These are phyloP conservation scores for Raphidocelis subcapitata DNA, from an alignment of 139 green algal species.

Conservation along the genomic window DNA sequence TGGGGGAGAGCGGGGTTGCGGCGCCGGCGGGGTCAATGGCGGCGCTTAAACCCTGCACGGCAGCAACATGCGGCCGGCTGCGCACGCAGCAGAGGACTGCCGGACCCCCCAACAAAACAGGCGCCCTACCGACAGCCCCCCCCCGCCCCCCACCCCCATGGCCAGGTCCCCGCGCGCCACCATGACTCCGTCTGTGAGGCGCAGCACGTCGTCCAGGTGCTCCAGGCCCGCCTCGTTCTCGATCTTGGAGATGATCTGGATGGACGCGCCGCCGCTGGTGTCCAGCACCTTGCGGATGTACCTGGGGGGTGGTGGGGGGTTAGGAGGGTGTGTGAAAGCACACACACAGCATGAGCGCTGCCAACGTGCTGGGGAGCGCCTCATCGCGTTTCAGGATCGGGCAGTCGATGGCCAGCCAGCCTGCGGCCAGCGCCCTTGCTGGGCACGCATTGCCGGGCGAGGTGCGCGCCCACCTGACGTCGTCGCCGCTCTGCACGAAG, in stretches of 20 bases:
- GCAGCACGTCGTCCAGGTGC: constrained; percentile 59
- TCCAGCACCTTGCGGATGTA: constrained; percentile 64
- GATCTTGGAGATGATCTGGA: constrained; percentile 84
- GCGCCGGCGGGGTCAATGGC: too few relatives aligned
- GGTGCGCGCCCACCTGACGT: constrained; percentile 56
- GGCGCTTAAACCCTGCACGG: too few relatives aligned
- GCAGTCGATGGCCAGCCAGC: too few relatives aligned
- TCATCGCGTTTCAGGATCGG: too few relatives aligned
- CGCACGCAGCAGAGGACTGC: too few relatives aligned
- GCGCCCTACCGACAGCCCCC: too few relatives aligned
- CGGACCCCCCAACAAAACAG: too few relatives aligned
- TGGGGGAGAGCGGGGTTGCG: not conserved
- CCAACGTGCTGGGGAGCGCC: too few relatives aligned
- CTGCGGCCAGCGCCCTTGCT: too few relatives aligned
- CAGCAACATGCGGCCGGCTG: too few relatives aligned
- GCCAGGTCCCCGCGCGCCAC: constrained; percentile 75
- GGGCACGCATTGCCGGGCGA: too few relatives aligned
- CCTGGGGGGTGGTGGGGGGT: not conserved
- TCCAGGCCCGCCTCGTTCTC: constrained; percentile 67
- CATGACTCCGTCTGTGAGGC: constrained; percentile 75
- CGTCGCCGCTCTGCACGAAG: constrained; percentile 51
- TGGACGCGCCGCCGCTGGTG: constrained; percentile 38
- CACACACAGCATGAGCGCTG: constrained; percentile 29
- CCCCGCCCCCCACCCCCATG: constrained; percentile 55
- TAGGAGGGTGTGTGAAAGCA: too few relatives aligned